Evolutionary conservation across 257 asterid species (phyloP), one percentile per base, ranked within the genome.

Genomic region (Nemophila menziesii): DNA sequence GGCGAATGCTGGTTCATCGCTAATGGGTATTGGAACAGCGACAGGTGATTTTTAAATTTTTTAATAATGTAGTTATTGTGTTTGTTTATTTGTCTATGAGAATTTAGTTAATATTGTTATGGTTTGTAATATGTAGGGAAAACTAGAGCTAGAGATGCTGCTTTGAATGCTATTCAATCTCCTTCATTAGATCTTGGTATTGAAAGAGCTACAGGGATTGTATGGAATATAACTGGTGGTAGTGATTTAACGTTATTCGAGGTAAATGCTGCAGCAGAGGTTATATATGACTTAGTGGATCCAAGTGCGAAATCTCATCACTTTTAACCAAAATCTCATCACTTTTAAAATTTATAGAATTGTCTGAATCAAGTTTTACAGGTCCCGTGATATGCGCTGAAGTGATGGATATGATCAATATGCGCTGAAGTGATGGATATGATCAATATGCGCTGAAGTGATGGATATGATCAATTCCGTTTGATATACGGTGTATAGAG

Each of bases 171-270:
- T 49, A 73, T 78, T 55, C 94, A 79, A 54, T 82, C 95, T 57
- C 97, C 97, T 57, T 65, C 83, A 53, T 52, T 87, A 55, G 97
- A 83, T 60, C 74, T 83, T 19, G 94, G 95, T 44, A 87, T 87
- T 44, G 93, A 87, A 70, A 77, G 93, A 55, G 97, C 97, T 47
- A 82, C 95, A 23, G 97, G 97, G 42, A 83, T 87, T 65, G 97
- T 87, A 65, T 87, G 94, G 95, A 87, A 83, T 61, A 87, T 87
- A 52, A 83, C 97, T 39, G 97, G 97, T 26, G 97, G 97, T 49
- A 77, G 59, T 51, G 97, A 87, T 67, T 63, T 87, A 50, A 87
- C 97, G 49, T 67, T 87, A 70, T 78, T 75, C 66, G 95, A 87
- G 93, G 97, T 86, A 47, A 87, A 83, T 64, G 87, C 94, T 39